Evolutionary conservation across 2,329 filamentous ascomycete species (phyloP).

Genomic region (Sphaceloma murrayae): DNA sequence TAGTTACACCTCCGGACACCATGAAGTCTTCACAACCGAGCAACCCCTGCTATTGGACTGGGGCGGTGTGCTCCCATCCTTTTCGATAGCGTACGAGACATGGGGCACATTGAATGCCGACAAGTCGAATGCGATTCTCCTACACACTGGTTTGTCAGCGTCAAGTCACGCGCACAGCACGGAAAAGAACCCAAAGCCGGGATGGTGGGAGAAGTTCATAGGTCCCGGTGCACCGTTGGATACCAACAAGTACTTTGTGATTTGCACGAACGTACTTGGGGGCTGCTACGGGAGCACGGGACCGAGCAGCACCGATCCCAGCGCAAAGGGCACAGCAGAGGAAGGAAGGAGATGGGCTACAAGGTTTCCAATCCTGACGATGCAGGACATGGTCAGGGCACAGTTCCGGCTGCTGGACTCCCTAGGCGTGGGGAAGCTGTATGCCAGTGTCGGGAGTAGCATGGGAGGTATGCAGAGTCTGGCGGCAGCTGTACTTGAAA

Average conservation of each 20-base stretch:
- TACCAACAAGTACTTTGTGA: slow-evolving; percentile 82
- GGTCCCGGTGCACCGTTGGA: slow-evolving; percentile 76
- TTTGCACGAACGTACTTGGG: slow-evolving; percentile 94
- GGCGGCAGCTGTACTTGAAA: slow-evolving; percentile 74
- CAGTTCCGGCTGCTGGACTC: slow-evolving; percentile 82
- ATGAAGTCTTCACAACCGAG: slow-evolving; percentile 63
- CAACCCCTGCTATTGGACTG: slow-evolving; percentile 79
- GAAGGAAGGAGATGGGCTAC: slow-evolving; percentile 87
- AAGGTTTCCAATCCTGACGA: slow-evolving; percentile 85
- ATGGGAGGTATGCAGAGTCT: slow-evolving; percentile 99
- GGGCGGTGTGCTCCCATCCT: slow-evolving; percentile 83
- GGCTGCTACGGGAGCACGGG: slow-evolving; percentile 95
- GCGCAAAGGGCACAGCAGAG: slow-evolving; percentile 31
- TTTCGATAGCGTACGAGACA: slow-evolving; percentile 84
- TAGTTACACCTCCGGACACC: slow-evolving; percentile 84
- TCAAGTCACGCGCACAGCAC: slow-evolving; percentile 95
- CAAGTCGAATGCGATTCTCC: slow-evolving; percentile 77
- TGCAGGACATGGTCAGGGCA: slow-evolving; percentile 95
- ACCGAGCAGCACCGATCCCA: slow-evolving; percentile 73
- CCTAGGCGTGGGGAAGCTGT: slow-evolving; percentile 66
- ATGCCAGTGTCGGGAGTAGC: slow-evolving; percentile 87
- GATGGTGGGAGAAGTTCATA: slow-evolving; percentile 99
- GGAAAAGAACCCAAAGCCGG: slow-evolving; percentile 71
- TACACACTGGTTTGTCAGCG: slow-evolving; percentile 92
- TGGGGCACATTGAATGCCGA: slow-evolving; percentile 77